Evolutionary conservation across 2,329 filamentous ascomycete species (phyloP), one percentile per base, ranked within the genome.

Genomic region (Huntiella abstrusa): DNA sequence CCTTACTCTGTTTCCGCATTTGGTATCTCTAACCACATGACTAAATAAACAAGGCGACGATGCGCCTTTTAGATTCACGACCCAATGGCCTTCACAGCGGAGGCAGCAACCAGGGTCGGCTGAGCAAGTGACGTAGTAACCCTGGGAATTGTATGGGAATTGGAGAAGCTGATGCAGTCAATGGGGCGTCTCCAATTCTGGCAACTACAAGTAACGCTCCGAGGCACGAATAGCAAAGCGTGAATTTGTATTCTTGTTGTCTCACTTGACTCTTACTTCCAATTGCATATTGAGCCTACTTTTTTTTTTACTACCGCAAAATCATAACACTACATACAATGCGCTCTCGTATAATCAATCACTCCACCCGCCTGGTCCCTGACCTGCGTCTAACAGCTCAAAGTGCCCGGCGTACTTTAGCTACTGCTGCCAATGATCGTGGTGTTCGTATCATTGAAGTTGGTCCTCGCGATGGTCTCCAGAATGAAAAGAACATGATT

Each of bases 391-490:
- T 36, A 16, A 32, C 10, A 34, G 41, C 13, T 43, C 45, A 36
- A 22, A 36, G 15, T 43, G 37, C 32, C 19, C 41, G 45, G 19
- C 48, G 48, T 42, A 36, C 32, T 32, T 47, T 47, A 17, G 45
- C 45, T 5, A 41, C 40, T n/a, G 35, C 12, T 10, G 32, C 40
- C 13, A 46, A 38, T 49, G 63, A 67, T 56, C 68, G 64, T 55
- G 59, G 56, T 49, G 69, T 76, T 51, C 70, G 67, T 61, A 77
- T 92, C 35, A 78, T 91, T 51, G 84, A 92, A 64, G 84, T 92
- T 51, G 83, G 83, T 6, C 83, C 84, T 33, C 71, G 84, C 53
- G 84, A 92, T 64, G 84, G 84, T n/a, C 64, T 92, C 45, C 84
- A 93, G 59, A 92, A 91, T 57, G 82, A 91, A 64, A 82, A 81